Evolutionary conservation across 345 rosid genomes (phyloP), one percentile per base, ranked within the genome.

Genomic region (Eutrema heterophyllum): DNA sequence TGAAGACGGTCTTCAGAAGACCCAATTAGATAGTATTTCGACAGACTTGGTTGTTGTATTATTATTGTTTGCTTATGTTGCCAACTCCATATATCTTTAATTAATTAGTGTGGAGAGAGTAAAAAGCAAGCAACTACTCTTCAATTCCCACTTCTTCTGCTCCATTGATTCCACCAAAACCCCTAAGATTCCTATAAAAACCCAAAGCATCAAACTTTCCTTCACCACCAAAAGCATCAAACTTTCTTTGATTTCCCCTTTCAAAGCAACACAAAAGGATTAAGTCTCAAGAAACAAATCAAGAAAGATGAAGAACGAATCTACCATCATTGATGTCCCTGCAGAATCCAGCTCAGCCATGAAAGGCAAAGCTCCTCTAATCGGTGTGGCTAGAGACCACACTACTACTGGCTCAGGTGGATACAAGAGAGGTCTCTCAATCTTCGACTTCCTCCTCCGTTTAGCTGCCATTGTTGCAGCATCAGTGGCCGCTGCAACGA

Each of bases 381-480:
- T 78, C 30, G 78, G 76, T 26, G 39, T 63, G 1, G 71, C 70
- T 35, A 75, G 35, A 67, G 67, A 39, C 29, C 68, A 74, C 24
- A 51, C 67, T 30, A 15, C 39, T 16, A 18, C 27, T 48, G 62
- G 84, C 65, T 70, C 76, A 13, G 83, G 72, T 7, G 88, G 88
- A 41, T 67, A 58, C 74, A 80, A 79, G 32, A 90, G 83, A 66
- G 96, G 91, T 2, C 33, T 91, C 46, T 86, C 88, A 11, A 83
- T 94, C 27, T 78, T 86, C 29, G 97, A 94, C 84, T 81, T 91
- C 80, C 50, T 94, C 65, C 52, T 91, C 14, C 88, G 98, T 72
- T 29, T 94, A 51, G 86, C 83, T 10, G 93, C 93, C 63, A 65
- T 87, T 2, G 71, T 80, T 49, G 40, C 91, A 10, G 57, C 89